These are phyloP conservation scores for Lunasporangiospora selenospora DNA, from an alignment of 192 early-diverging fungal genomes.

Conservation along the genomic window DNA sequence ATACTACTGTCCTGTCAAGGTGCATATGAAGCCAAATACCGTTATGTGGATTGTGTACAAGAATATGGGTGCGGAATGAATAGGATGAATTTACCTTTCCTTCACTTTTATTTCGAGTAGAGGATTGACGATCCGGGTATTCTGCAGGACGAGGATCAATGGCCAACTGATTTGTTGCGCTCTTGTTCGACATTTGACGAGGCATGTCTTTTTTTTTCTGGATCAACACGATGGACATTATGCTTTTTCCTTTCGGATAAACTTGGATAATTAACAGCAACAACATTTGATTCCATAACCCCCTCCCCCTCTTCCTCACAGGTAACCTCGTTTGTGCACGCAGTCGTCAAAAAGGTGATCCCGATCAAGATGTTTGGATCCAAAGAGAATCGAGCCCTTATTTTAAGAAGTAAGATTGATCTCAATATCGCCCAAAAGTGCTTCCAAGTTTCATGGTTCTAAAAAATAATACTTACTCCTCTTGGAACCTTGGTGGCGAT, in stretches of 20 bases:
- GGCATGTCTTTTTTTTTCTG: too few relatives aligned
- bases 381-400: slow-evolving; percentile 56
- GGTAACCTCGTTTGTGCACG: slow-evolving; percentile 57
- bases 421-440: neutral
- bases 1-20: slow-evolving; percentile 53
- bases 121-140: too few relatives aligned
- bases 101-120: too few relatives aligned
- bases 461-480: neutral
- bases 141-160: too few relatives aligned
- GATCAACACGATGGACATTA: too few relatives aligned
- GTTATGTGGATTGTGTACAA: neutral
- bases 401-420: slow-evolving; percentile 53
- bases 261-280: too few relatives aligned
- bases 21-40: slow-evolving; percentile 35
- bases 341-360: slow-evolving; percentile 59
- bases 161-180: too few relatives aligned
- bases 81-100: too few relatives aligned
- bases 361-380: slow-evolving; percentile 71
- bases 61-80: too few relatives aligned
- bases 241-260: too few relatives aligned
- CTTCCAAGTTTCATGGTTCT: neutral
- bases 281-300: too few relatives aligned
- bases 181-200: too few relatives aligned
- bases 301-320: slow-evolving; percentile 11
- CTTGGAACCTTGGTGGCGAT: neutral